Evolutionary conservation across 257 asterid species (phyloP).

Genomic region (Nicotiana paniculata): DNA sequence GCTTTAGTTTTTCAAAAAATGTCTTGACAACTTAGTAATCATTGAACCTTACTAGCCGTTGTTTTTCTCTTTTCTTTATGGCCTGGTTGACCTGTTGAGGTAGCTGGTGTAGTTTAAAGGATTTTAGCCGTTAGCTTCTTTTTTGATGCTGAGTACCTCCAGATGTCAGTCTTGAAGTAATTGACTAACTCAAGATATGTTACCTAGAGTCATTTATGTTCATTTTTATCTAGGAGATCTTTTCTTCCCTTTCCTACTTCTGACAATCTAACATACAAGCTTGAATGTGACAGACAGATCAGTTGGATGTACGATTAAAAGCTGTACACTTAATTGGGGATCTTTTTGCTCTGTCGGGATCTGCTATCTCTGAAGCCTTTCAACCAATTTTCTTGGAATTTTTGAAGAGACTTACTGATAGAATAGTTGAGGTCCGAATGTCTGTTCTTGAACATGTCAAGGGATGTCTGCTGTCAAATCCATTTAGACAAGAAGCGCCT

Average conservation of each 20-base stretch:
- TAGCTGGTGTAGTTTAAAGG: neutral
- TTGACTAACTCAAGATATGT: neutral
- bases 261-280: neutral
- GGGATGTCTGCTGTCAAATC: constrained; percentile 65
- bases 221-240: neutral
- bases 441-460: constrained; percentile 74
- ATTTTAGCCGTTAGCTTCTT: neutral
- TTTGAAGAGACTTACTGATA: constrained; percentile 84
- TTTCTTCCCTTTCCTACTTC: constrained; percentile 4
- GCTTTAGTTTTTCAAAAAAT: constrained; percentile 3
- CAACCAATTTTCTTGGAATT: constrained; percentile 79
- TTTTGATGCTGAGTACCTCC: neutral
- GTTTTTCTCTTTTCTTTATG: neutral
- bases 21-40: neutral
- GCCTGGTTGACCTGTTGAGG: constrained; percentile 3
- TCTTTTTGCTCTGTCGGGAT: constrained; percentile 68
- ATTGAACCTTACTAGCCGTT: neutral
- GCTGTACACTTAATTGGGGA: constrained; percentile 85
- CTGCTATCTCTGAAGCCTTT: constrained; percentile 60
- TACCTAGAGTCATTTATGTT: neutral
- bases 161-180: neutral
- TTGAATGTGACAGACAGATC: constrained; percentile 68
- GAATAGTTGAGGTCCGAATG: constrained; percentile 79
- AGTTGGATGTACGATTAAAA: constrained; percentile 68
- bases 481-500: constrained; percentile 70